These are phyloP conservation scores for Omphalea diandra DNA, from an alignment of 441 rosid species.

Conservation along the genomic window DNA sequence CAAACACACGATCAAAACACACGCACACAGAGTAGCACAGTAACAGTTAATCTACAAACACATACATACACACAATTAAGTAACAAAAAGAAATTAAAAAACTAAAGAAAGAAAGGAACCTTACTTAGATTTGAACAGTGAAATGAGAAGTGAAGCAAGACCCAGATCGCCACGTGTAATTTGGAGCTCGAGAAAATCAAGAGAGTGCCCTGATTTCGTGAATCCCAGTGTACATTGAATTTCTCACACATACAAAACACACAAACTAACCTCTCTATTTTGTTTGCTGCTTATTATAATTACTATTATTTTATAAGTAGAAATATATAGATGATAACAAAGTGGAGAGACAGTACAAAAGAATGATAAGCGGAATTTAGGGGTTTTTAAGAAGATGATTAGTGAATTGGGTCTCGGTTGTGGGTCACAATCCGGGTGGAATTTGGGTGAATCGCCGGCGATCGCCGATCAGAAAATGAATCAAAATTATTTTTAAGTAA, in stretches of 20 bases:
- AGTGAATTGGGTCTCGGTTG: slow-evolving; percentile 10
- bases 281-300: slow-evolving; percentile 6
- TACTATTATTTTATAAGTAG: too few relatives aligned
- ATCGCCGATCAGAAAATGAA: slow-evolving; percentile 54
- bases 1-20: slow-evolving; percentile 15
- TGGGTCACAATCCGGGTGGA: slow-evolving; percentile 6
- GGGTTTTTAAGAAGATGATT: slow-evolving; percentile 19
- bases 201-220: slow-evolving; percentile 40
- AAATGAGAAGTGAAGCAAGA: slow-evolving; percentile 39
- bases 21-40: slow-evolving; percentile 2
- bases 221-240: slow-evolving; percentile 41
- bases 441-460: slow-evolving; percentile 37
- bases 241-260: slow-evolving; percentile 14
- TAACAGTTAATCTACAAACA: slow-evolving; percentile 11
- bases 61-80: slow-evolving; percentile 4
- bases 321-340: slow-evolving; percentile 12
- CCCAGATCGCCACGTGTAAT: slow-evolving; percentile 56
- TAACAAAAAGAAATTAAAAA: slow-evolving; percentile 20
- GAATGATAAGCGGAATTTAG: slow-evolving; percentile 29
- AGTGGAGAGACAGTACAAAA: slow-evolving; percentile 15
- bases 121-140: slow-evolving; percentile 55
- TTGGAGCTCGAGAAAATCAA: slow-evolving; percentile 50
- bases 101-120: slow-evolving; percentile 24
- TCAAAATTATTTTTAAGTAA: too few relatives aligned
- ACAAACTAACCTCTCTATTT: background rate